Evolutionary conservation across 1,284 basidiomycete species (phyloP), one percentile per base, ranked within the genome.

Genomic region (Lentinula novae-zelandiae): DNA sequence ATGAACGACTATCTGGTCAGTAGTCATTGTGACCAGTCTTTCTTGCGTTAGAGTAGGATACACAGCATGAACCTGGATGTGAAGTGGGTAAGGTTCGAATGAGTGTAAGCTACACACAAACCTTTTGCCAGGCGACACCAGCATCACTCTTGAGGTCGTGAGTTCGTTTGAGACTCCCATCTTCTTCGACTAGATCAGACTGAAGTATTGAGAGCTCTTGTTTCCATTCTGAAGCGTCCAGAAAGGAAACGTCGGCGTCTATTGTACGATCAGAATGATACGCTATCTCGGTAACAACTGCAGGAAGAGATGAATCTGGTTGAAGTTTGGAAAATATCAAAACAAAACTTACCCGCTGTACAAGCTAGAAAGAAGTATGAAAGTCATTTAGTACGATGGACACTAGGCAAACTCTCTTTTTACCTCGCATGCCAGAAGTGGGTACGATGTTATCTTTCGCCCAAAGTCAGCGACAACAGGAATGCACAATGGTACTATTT

Each of bases 351-450:
- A 58, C 57, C 57, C 5, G 84, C 83, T 3, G 84, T 86, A 64
- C 85, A 86, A n/a, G 85, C 84, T 84, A 9, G 12, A 22, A 60
- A n/a, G n/a, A 10, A 53, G 17, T 67, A 48, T 53, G 48, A 31
- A 6, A 44, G 42, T 13, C 15, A 52, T 58, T 55, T 10, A 46
- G 20, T 31, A 46, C 20, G 27, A 4, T 1, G 5, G 4, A 51
- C 10, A 53, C 20, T 34, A 34, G 46, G 17, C n/a, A 61, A 53
- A 27, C 48, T 46, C 27, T 27, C 27, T 3, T 27, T 3, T 27
- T 4, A 83, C 83, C 83, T 66, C 82, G 76, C 83, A 85, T 85
- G 15, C 84, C 83, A 63, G 82, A 84, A 7, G 85, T 86, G 2
- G 85, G 84, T 15, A 87, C 83, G 58, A 87, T 78, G 62, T 82